phyloP scores from a whole-genome alignment of 352 stramenopile genomes.

The Pythium oligandrum region DNA sequence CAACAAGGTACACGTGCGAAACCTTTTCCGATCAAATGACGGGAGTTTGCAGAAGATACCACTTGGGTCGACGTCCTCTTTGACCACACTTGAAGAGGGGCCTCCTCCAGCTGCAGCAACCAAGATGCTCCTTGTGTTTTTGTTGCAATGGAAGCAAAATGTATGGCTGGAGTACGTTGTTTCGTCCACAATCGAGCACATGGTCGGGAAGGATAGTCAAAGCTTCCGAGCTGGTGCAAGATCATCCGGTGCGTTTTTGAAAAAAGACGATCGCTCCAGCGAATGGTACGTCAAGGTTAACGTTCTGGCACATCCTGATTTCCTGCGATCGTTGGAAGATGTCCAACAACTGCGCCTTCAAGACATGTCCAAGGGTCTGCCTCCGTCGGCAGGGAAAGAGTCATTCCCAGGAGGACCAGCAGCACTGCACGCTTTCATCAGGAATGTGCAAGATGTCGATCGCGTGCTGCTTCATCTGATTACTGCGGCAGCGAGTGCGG shows the following conservation, averaged over 20 bases:
- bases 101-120: conserved; percentile 24
- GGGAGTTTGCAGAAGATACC: conserved; percentile 15
- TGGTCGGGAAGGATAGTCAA: conserved; percentile 4
- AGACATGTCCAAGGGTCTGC: conserved; percentile 1
- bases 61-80: neutral
- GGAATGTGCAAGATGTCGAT: conserved; percentile 84
- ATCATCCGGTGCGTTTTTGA: conserved; percentile 3
- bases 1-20: conserved; percentile 66
- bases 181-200: conserved; percentile 53
- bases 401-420: conserved; percentile 24
- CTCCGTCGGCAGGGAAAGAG: neutral
- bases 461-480: conserved; percentile 81
- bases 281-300: conserved; percentile 88
- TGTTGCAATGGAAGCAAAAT: conserved; percentile 86
- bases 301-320: conserved; percentile 73
- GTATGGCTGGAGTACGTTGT: conserved; percentile 89
- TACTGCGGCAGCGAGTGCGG: conserved; percentile 43
- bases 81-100: neutral
- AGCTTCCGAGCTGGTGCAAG: conserved; percentile 1
- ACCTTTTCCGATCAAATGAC: conserved; percentile 19
- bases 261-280: conserved; percentile 20
- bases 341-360: conserved; percentile 5
- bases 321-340: conserved; percentile 80
- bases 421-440: conserved; percentile 75
- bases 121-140: conserved; percentile 77